phyloP scores from a whole-genome alignment of 75 land plant genomes.

The Isoetes taiwanensis region DNA sequence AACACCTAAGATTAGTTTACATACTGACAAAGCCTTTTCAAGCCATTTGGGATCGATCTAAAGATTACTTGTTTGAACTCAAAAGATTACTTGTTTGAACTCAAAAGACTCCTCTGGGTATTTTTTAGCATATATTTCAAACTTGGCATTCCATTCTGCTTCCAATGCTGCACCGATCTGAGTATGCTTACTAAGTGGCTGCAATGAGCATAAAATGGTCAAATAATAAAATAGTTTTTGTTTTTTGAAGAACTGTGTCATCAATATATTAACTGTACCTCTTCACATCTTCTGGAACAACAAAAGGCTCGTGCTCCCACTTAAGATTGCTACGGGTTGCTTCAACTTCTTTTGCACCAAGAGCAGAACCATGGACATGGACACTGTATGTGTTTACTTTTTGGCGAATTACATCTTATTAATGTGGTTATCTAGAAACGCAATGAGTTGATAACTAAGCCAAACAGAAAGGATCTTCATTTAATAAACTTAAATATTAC shows the following conservation, averaged over 20 bases:
- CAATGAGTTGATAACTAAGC: too few relatives aligned
- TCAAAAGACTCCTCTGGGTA: constrained; percentile 54
- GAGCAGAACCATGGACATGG: constrained; percentile 59
- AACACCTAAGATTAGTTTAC: neutral
- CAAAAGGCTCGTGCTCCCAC: constrained; percentile 91
- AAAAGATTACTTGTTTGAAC: constrained; percentile 40
- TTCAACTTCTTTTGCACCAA: constrained; percentile 86
- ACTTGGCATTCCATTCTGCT: constrained; percentile 80
- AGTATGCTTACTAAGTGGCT: constrained; percentile 86
- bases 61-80: too few relatives aligned
- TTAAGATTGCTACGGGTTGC: constrained; percentile 82
- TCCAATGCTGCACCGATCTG: constrained; percentile 62
- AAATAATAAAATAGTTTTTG: too few relatives aligned
- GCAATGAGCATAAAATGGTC: too few relatives aligned
- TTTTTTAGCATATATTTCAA: constrained; percentile 63
- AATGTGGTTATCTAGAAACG: constrained; percentile 73
- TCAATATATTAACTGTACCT: too few relatives aligned
- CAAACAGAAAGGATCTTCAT: too few relatives aligned
- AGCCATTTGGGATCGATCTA: constrained; percentile 58
- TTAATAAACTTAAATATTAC: too few relatives aligned
- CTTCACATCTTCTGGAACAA: constrained; percentile 91
- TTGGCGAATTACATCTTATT: constrained; percentile 91
- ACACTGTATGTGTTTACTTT: constrained; percentile 80
- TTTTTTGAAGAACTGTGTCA: too few relatives aligned
- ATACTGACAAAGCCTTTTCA: constrained; percentile 67